A percentile compares a stretch with the other conserved stretches of the same genome.
These are phyloP conservation scores for Maudiozyma serrabonitensis DNA, from an alignment of 805 yeast species.

Conservation along the genomic window DNA sequence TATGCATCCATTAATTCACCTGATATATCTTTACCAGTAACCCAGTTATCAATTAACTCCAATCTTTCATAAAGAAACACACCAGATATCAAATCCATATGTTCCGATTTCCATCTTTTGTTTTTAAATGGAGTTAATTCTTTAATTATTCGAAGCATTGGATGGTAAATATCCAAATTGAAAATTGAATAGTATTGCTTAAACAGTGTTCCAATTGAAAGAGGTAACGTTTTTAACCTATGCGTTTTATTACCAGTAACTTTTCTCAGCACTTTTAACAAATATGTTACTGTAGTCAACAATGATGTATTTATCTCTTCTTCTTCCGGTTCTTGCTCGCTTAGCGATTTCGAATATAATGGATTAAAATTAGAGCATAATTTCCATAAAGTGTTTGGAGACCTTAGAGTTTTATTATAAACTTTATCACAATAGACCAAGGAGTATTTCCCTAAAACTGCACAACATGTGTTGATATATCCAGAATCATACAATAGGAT, in stretches of 20 bases:
- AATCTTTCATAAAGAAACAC: slow-evolving; percentile 70
- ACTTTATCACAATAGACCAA: slow-evolving; percentile 26
- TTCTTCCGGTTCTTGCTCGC: neutral
- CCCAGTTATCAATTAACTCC: slow-evolving; percentile 76
- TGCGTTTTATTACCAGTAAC: slow-evolving; percentile 63
- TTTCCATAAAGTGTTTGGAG: slow-evolving; percentile 23
- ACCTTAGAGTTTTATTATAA: slow-evolving; percentile 16
- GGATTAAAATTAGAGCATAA: slow-evolving; percentile 17
- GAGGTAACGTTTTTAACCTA: slow-evolving; percentile 34
- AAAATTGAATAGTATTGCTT: slow-evolving; percentile 42
- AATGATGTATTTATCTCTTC: slow-evolving; percentile 3
- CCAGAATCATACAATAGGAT: slow-evolving; percentile 68
- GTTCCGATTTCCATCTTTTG: slow-evolving; percentile 84
- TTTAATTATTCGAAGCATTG: slow-evolving; percentile 65
- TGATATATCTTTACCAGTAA: slow-evolving; percentile 70
- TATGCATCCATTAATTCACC: slow-evolving; percentile 67
- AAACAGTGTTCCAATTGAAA: slow-evolving; percentile 25
- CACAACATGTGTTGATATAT: slow-evolving; percentile 28
- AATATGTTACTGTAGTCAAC: slow-evolving; percentile 16
- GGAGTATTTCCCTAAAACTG: slow-evolving; percentile 20
- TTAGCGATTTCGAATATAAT: slow-evolving; percentile 2
- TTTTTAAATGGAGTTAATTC: slow-evolving; percentile 84
- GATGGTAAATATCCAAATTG: slow-evolving; percentile 52
- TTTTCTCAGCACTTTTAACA: slow-evolving; percentile 44
- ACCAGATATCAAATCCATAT: slow-evolving; percentile 87